A percentile compares a stretch with the other conserved stretches of the same genome.
Evolutionary conservation across 768 basidiomycete species (phyloP).

Genomic region (Asterophora parasitica): DNA sequence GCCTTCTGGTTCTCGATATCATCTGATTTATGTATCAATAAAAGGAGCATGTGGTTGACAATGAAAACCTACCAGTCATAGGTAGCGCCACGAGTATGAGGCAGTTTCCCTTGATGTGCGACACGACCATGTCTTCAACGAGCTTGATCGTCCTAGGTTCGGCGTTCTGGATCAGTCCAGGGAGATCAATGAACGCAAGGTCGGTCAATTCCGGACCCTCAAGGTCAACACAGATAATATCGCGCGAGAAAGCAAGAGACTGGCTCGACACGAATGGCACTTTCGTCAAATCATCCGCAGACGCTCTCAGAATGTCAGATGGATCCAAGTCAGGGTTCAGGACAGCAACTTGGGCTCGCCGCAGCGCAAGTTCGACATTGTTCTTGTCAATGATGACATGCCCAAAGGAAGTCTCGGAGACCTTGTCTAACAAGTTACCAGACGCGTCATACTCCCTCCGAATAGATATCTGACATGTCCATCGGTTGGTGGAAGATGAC

Average conservation of each 20-base stretch:
- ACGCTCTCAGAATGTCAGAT: slow-evolving; percentile 1
- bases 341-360: slow-evolving; percentile 33
- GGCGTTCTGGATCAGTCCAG: slow-evolving; percentile 45
- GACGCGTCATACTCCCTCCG: slow-evolving; percentile 32
- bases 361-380: slow-evolving; percentile 38
- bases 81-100: slow-evolving; percentile 51
- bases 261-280: background rate
- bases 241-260: slow-evolving; percentile 30
- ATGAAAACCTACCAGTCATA: slow-evolving; percentile 39
- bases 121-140: slow-evolving; percentile 44
- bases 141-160: slow-evolving; percentile 37
- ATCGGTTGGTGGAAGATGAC: slow-evolving; percentile 18
- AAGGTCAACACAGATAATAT: slow-evolving; percentile 37
- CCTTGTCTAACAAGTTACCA: slow-evolving; percentile 23
- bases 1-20: slow-evolving; percentile 60
- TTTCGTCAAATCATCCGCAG: slow-evolving; percentile 24
- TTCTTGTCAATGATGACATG: slow-evolving; percentile 28
- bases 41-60: background rate
- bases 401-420: slow-evolving; percentile 17
- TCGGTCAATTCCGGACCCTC: slow-evolving; percentile 34
- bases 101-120: slow-evolving; percentile 45
- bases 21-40: slow-evolving; percentile 26
- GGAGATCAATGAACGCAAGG: slow-evolving; percentile 36
- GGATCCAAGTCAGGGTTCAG: slow-evolving; percentile 17
- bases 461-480: slow-evolving; percentile 38